Conservation (phyloP, 257 asterid genomes). For the Solanum habrochaites region DNA sequence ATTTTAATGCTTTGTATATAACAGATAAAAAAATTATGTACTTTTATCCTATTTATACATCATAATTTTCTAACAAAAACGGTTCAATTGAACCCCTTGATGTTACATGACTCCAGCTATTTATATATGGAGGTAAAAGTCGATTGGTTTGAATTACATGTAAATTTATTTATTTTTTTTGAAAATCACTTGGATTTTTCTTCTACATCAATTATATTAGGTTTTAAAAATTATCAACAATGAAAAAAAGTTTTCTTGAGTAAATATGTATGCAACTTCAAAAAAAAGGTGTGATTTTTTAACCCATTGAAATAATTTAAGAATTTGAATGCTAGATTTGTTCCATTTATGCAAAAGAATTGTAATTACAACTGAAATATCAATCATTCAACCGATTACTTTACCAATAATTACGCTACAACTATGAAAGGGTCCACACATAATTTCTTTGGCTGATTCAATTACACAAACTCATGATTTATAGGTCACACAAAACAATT, state of each 20-base stretch:
- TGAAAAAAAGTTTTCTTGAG: background rate
- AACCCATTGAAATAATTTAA: background rate
- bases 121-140: rapidly evolving
- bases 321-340: background rate
- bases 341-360: background rate
- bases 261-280: background rate
- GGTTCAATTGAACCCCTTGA: background rate
- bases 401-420: background rate
- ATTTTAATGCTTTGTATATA: background rate
- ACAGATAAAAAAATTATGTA: too few species aligned
- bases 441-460: background rate
- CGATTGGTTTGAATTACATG: background rate
- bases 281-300: background rate
- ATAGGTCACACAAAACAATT: background rate
- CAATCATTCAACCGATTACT: background rate
- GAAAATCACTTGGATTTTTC: background rate
- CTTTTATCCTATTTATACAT: background rate
- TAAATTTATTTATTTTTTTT: rapidly evolving
- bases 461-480: rapidly evolving
- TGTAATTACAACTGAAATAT: background rate
- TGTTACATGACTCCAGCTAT: too few species aligned
- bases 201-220: background rate
- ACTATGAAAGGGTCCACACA: background rate
- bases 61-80: too few species aligned
- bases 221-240: background rate